Conservation (phyloP, 2,329 filamentous ascomycete species). For the Hortaea sp. region DNA sequence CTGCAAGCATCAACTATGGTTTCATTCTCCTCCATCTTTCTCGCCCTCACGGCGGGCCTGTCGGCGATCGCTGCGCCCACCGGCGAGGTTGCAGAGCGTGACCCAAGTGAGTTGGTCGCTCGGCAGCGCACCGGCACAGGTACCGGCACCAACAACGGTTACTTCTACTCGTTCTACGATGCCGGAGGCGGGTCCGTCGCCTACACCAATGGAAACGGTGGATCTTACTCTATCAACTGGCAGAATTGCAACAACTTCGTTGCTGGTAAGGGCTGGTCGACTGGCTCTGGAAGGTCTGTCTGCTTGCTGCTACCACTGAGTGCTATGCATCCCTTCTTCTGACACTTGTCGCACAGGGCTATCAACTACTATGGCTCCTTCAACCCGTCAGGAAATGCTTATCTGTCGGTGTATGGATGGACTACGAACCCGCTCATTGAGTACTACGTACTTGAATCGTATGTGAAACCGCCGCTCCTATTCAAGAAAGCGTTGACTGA, state of each 20-base stretch:
- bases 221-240: slow-evolving; percentile 40
- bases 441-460: slow-evolving; percentile 49
- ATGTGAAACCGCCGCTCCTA: slow-evolving; percentile 31
- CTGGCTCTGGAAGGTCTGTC: slow-evolving; percentile 38
- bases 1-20: not conserved
- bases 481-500: too few species aligned
- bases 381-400: slow-evolving; percentile 40
- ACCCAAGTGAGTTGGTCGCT: not conserved
- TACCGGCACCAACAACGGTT: slow-evolving; percentile 45
- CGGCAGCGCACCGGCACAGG: not conserved
- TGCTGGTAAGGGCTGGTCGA: slow-evolving; percentile 49
- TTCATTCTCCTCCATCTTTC: not conserved
- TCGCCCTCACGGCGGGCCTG: not conserved
- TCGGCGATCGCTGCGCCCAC: not conserved
- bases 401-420: slow-evolving; percentile 51
- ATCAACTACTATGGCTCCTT: slow-evolving; percentile 41
- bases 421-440: slow-evolving; percentile 45
- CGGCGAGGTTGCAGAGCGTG: not conserved
- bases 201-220: slow-evolving; percentile 46
- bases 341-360: too few species aligned
- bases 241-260: slow-evolving; percentile 43
- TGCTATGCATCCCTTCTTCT: too few species aligned
- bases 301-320: too few species aligned
- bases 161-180: slow-evolving; percentile 53
- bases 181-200: slow-evolving; percentile 42